Evolutionary conservation across 2,329 filamentous ascomycete genomes (phyloP).

Genomic region (Penicillium olsonii): DNA sequence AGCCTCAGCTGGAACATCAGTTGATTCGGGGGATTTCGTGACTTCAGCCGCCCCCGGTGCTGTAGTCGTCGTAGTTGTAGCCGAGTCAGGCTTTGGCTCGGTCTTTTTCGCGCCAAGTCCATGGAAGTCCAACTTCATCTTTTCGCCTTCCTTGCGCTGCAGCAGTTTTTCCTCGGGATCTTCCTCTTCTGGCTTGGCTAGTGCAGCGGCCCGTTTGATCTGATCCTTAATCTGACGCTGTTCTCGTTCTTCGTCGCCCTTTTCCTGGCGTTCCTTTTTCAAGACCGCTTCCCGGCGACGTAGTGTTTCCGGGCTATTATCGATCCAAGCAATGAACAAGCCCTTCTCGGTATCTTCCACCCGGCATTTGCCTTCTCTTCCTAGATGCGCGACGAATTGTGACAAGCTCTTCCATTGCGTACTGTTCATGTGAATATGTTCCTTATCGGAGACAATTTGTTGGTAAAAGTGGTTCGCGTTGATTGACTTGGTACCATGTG

Average conservation of each 20-base stretch:
- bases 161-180: constrained; percentile 45
- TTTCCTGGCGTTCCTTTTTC: constrained; percentile 82
- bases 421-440: constrained; percentile 88
- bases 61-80: constrained; percentile 6
- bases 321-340: constrained; percentile 84
- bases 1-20: constrained; percentile 15
- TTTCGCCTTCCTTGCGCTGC: constrained; percentile 69
- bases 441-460: constrained; percentile 74
- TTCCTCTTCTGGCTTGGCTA: constrained; percentile 41
- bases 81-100: constrained; percentile 26
- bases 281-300: constrained; percentile 76
- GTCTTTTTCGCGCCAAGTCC: constrained; percentile 43
- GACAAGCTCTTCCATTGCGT: constrained; percentile 87
- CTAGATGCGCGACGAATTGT: constrained; percentile 85
- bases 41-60: not conserved
- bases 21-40: constrained; percentile 15
- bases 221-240: constrained; percentile 80
- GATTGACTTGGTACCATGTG: constrained; percentile 87
- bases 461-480: constrained; percentile 94
- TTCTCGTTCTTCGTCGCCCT: constrained; percentile 87
- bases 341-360: constrained; percentile 89
- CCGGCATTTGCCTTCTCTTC: constrained; percentile 80
- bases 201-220: constrained; percentile 71
- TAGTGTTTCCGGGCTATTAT: constrained; percentile 85
- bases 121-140: constrained; percentile 72